Evolutionary conservation across 192 early-diverging fungal genomes (phyloP).

Genomic region (Coemansia sp.): DNA sequence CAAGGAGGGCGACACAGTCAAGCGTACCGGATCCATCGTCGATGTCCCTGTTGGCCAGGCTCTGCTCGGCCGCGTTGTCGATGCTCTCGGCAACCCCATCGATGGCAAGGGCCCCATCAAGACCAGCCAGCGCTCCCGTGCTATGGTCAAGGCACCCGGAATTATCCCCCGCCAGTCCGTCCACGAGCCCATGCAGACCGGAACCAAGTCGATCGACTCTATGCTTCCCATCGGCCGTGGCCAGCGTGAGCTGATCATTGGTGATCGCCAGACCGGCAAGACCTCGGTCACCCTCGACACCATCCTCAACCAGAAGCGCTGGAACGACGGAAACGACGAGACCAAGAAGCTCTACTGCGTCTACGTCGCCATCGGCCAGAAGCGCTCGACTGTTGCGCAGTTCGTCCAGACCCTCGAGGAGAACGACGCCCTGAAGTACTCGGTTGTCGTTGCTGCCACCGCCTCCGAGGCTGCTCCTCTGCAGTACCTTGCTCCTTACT

Average conservation of each 20-base stretch:
- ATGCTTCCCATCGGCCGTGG: constrained; percentile 99
- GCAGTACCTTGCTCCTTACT: constrained; percentile 98
- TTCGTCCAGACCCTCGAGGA: constrained; percentile 98
- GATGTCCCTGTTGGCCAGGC: constrained; percentile 96
- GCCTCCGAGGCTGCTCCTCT: constrained; percentile 98
- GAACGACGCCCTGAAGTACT: constrained; percentile 99
- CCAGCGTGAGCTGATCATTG: constrained; percentile 99
- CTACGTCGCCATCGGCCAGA: constrained; percentile 99
- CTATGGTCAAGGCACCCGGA: constrained; percentile 99
- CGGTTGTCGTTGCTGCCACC: constrained; percentile 97
- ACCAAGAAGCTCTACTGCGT: constrained; percentile 99
- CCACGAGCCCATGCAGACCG: constrained; percentile 99
- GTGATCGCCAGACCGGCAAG: constrained; percentile 99
- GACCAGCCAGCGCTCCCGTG: constrained; percentile 83
- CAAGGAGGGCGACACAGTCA: constrained; percentile 99
- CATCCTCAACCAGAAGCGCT: constrained; percentile 99
- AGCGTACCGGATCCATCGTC: constrained; percentile 98
- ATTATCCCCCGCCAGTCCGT: constrained; percentile 99
- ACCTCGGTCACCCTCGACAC: constrained; percentile 98
- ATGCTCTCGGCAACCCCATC: constrained; percentile 99
- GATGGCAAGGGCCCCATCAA: constrained; percentile 98
- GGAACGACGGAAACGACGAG: constrained; percentile 95
- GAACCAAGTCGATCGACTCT: constrained; percentile 99
- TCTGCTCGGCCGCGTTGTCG: constrained; percentile 97
- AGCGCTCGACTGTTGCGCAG: constrained; percentile 99